Evolutionary conservation across 495 filamentous ascomycete species (phyloP).

Genomic region (Hyaloscypha variabilis): DNA sequence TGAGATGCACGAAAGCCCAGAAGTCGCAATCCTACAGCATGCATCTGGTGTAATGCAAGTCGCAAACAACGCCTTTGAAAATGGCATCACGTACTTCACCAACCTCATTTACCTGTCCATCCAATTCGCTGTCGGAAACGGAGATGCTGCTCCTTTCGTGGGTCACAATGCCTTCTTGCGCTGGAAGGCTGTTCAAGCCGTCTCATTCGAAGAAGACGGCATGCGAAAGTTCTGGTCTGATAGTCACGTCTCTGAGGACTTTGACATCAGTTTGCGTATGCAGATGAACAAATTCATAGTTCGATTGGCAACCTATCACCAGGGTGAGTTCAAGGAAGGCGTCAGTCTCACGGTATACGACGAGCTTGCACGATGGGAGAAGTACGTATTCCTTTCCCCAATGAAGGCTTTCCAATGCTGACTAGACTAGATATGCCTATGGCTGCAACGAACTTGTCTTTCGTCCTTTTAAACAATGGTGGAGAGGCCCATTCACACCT

Average conservation of each 20-base stretch:
- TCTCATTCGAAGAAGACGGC: constrained; percentile 54
- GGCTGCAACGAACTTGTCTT: constrained; percentile 57
- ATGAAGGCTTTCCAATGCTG: not conserved
- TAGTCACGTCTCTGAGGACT: constrained; percentile 72
- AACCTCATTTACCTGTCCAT: constrained; percentile 73
- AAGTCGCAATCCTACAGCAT: constrained; percentile 72
- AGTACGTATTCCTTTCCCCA: constrained; percentile 72
- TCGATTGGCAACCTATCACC: constrained; percentile 63
- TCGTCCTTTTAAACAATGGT: constrained; percentile 51
- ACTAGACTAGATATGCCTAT: constrained; percentile 34
- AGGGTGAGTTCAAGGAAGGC: constrained; percentile 71
- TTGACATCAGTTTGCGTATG: constrained; percentile 71
- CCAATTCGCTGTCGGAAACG: constrained; percentile 64
- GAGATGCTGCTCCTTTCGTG: constrained; percentile 70
- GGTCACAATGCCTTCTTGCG: constrained; percentile 73
- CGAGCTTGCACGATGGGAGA: constrained; percentile 74
- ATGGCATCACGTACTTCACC: constrained; percentile 72
- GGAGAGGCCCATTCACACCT: constrained; percentile 52
- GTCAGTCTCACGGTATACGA: constrained; percentile 77
- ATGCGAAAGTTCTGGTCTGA: constrained; percentile 70
- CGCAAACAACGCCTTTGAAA: constrained; percentile 58
- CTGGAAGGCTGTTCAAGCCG: constrained; percentile 69
- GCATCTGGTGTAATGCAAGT: constrained; percentile 73
- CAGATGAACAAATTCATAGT: constrained; percentile 64
- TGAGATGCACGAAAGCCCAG: constrained; percentile 70